Evolutionary conservation across 2,329 filamentous ascomycete species (phyloP).

Genomic region (Ceratocystiopsis minuta): DNA sequence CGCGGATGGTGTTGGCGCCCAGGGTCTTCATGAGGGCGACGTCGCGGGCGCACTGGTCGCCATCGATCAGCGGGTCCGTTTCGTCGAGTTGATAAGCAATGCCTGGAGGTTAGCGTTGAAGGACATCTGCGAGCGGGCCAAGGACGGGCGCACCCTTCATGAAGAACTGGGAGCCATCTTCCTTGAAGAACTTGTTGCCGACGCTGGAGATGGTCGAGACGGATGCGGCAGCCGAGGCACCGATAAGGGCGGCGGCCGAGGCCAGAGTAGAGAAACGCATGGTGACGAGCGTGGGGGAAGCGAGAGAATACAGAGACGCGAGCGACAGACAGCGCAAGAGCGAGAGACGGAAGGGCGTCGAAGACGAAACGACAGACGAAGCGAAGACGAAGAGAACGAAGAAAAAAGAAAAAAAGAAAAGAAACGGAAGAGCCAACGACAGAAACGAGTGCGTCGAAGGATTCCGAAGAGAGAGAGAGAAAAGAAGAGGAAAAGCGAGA

Average conservation of each 20-base stretch:
- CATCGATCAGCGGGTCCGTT: conserved; percentile 59
- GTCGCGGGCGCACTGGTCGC: conserved; percentile 60
- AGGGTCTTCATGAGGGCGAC: conserved; percentile 60
- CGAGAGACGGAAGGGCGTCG: no score
- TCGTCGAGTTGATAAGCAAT: conserved; percentile 50
- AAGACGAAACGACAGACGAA: background rate
- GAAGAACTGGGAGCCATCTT: conserved; percentile 65
- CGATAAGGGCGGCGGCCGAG: conserved; percentile 16
- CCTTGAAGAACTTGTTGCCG: conserved; percentile 73
- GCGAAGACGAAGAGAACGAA: background rate
- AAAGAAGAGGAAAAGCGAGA: background rate
- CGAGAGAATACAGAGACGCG: background rate
- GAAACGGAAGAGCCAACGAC: background rate
- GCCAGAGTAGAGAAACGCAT: conserved; percentile 22
- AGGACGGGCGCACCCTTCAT: conserved; percentile 48
- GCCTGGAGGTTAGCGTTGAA: conserved; percentile 25
- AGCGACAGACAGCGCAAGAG: background rate
- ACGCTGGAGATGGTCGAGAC: conserved; percentile 34
- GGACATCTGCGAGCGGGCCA: no score
- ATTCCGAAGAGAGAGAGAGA: no score
- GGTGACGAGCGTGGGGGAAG: background rate
- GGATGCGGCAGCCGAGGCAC: conserved; percentile 2
- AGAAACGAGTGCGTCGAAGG: background rate
- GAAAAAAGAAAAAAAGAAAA: background rate
- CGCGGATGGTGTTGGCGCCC: conserved; percentile 68